Evolutionary conservation across 2,329 filamentous ascomycete species (phyloP).

Genomic region (Hypoxylon sp.): DNA sequence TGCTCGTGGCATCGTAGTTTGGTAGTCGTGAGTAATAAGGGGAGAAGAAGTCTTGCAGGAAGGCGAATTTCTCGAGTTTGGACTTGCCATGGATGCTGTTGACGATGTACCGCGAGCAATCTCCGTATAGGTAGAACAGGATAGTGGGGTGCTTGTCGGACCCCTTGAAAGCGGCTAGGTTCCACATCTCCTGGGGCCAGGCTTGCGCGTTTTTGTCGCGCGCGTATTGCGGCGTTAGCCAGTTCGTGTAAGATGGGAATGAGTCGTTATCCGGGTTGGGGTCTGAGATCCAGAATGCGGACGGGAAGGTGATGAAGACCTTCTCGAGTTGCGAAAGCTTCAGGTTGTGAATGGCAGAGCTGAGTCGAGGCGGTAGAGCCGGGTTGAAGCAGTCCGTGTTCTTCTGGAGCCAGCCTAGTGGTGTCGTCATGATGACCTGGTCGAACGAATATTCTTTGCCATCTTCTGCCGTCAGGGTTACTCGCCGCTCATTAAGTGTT

Average conservation of each 20-base stretch:
- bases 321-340: conserved; percentile 49
- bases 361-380: conserved; percentile 57
- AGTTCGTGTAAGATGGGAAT: conserved; percentile 42
- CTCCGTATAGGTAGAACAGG: conserved; percentile 46
- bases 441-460: conserved; percentile 59
- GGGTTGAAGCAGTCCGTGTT: conserved; percentile 61
- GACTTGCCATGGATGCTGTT: conserved; percentile 36
- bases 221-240: conserved; percentile 40
- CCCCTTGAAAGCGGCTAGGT: conserved; percentile 37
- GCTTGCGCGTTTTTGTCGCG: conserved; percentile 37
- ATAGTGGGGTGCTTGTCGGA: conserved; percentile 41
- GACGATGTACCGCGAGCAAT: conserved; percentile 44
- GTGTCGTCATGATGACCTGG: conserved; percentile 65
- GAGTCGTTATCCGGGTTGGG: conserved; percentile 2
- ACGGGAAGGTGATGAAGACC: conserved; percentile 49
- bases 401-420: conserved; percentile 66
- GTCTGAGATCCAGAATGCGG: conserved; percentile 46
- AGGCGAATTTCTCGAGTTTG: conserved; percentile 44
- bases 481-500: conserved; percentile 49
- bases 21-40: conserved; percentile 76
- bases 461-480: conserved; percentile 58
- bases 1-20: conserved; percentile 61
- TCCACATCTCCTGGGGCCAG: conserved; percentile 47
- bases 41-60: conserved; percentile 63
- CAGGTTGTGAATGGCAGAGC: conserved; percentile 58